These are phyloP conservation scores for Chrysoporthe deuterocubensis DNA, from an alignment of 2,329 filamentous ascomycete species.

Conservation along the genomic window DNA sequence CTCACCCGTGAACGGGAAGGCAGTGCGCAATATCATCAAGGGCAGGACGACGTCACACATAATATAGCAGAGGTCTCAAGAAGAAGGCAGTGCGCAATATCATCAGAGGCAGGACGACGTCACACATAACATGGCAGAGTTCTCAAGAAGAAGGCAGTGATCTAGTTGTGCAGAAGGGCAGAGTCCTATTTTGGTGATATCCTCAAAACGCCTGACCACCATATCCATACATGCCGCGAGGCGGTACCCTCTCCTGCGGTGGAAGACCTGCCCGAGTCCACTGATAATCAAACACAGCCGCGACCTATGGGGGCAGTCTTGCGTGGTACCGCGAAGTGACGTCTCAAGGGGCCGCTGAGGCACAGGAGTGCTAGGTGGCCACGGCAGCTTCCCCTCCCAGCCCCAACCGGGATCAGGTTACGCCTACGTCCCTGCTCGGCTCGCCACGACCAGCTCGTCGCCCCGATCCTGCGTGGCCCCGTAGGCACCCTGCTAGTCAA, in stretches of 20 bases:
- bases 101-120: background rate
- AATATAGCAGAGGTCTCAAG: background rate
- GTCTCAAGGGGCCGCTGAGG: background rate
- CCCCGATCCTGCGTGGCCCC: background rate
- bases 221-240: constrained; percentile 3
- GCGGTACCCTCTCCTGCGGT: background rate
- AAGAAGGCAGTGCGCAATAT: background rate
- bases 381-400: no score
- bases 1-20: background rate
- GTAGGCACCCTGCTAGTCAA: background rate
- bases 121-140: background rate
- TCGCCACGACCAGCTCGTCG: background rate
- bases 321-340: background rate
- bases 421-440: background rate
- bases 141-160: background rate
- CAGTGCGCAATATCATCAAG: background rate
- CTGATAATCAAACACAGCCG: background rate
- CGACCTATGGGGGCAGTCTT: background rate
- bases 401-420: no score
- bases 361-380: background rate
- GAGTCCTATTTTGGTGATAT: background rate
- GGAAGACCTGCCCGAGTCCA: background rate
- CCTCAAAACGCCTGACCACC: background rate
- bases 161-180: background rate
- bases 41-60: background rate